Percentiles rank a stretch among this genome's conserved stretches.
Evolutionary conservation across 192 early-diverging fungal species (phyloP).

Genomic region (Umbelopsis sp.): DNA sequence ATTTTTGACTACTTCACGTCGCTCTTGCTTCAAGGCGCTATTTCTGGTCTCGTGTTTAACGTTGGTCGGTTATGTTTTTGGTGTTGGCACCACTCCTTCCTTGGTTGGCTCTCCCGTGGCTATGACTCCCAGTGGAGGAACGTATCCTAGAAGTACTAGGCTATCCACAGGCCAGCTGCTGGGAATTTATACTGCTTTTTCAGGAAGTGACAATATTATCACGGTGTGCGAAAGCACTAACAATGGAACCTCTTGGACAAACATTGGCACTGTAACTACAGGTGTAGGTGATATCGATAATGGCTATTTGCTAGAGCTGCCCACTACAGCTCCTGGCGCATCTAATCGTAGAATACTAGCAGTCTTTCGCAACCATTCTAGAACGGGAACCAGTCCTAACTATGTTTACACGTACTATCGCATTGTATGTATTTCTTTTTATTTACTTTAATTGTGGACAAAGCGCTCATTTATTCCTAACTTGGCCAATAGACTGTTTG

Average conservation of each 20-base stretch:
- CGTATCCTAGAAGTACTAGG: slow-evolving; percentile 4
- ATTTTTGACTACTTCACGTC: too few species aligned
- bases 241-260: not conserved
- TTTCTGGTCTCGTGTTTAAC: too few species aligned
- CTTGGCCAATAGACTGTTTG: slow-evolving; percentile 1
- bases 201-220: not conserved
- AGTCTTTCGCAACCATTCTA: slow-evolving; percentile 2
- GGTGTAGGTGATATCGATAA: not conserved
- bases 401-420: slow-evolving; percentile 1
- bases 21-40: too few species aligned
- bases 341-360: slow-evolving; percentile 3
- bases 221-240: not conserved
- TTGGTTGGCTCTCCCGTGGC: not conserved
- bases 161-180: not conserved
- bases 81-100: not conserved
- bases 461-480: not conserved
- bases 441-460: not conserved
- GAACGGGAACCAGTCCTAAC: not conserved
- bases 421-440: not conserved
- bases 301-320: not conserved
- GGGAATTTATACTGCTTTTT: not conserved
- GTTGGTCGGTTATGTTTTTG: too few species aligned
- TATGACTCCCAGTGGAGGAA: not conserved
- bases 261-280: slow-evolving; percentile 1
- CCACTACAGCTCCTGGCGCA: not conserved